Evolutionary conservation across 2,329 filamentous ascomycete genomes (phyloP).

Genomic region (Daldinia sp.): DNA sequence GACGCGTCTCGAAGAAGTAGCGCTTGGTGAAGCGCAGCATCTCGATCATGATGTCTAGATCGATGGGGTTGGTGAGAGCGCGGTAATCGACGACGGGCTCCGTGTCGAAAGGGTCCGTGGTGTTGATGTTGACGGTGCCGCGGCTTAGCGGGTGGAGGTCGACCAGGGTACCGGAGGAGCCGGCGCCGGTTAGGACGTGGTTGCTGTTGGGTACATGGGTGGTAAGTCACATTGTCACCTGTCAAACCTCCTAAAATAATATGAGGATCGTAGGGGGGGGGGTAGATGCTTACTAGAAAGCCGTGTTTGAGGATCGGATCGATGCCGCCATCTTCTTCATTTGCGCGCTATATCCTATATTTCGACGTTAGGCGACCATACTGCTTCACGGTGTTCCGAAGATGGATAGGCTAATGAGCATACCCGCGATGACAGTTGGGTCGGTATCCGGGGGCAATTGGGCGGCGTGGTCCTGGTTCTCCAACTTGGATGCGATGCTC

Average conservation of each 20-base stretch:
- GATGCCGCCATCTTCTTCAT: conserved; percentile 49
- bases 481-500: conserved; percentile 45
- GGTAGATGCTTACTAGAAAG: conserved; percentile 43
- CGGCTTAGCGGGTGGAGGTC: conserved; percentile 49
- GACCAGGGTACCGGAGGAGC: conserved; percentile 39
- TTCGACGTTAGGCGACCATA: background rate
- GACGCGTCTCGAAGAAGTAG: conserved; percentile 49
- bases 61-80: conserved; percentile 50
- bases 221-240: conserved; percentile 19
- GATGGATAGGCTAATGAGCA: background rate
- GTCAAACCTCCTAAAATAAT: background rate
- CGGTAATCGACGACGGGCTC: conserved; percentile 52
- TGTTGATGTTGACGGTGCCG: conserved; percentile 50
- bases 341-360: conserved; percentile 49
- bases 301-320: conserved; percentile 48
- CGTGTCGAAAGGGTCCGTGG: conserved; percentile 48
- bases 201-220: conserved; percentile 35
- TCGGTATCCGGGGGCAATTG: conserved; percentile 46
- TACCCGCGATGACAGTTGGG: conserved; percentile 46
- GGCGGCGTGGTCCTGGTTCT: conserved; percentile 46
- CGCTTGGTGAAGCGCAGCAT: conserved; percentile 50
- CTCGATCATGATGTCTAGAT: conserved; percentile 50
- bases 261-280: conserved; percentile 39
- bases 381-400: background rate
- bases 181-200: conserved; percentile 43